Conservation (phyloP, 352 stramenopile genomes). For the Phytophthora macrochlamydospora region DNA sequence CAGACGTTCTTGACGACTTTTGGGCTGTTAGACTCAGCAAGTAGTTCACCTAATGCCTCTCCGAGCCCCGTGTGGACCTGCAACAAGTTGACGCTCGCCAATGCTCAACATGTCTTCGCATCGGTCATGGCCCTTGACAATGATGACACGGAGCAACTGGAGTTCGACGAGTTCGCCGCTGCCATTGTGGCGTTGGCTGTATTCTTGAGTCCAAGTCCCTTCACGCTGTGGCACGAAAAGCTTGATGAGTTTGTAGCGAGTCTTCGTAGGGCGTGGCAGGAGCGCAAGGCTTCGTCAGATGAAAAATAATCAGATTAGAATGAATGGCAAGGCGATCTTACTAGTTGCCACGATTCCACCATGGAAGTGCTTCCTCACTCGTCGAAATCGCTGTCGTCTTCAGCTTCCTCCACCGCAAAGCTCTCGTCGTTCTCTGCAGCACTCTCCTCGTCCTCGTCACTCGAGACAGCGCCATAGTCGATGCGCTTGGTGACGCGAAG, state of each 20-base stretch:
- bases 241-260: conserved; percentile 47
- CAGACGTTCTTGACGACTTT: conserved; percentile 43
- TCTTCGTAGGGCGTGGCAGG: conserved; percentile 20
- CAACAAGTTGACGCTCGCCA: conserved; percentile 22
- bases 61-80: background rate
- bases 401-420: conserved; percentile 57
- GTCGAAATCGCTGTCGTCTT: conserved; percentile 69
- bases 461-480: conserved; percentile 59
- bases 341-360: no score
- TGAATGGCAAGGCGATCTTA: no score
- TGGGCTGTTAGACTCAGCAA: conserved; percentile 19
- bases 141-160: conserved; percentile 52
- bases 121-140: conserved; percentile 60
- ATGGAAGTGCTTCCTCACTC: conserved; percentile 1
- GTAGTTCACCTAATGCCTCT: background rate
- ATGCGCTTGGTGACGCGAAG: conserved; percentile 47
- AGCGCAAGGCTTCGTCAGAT: background rate
- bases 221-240: conserved; percentile 56
- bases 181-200: conserved; percentile 54
- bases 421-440: conserved; percentile 47
- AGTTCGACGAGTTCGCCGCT: conserved; percentile 67
- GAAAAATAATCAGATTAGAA: no score
- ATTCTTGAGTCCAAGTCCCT: conserved; percentile 51
- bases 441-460: conserved; percentile 55
- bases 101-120: conserved; percentile 45